These are phyloP conservation scores for Ophiostoma quercus DNA, from an alignment of 2,329 filamentous ascomycete species.

Conservation along the genomic window DNA sequence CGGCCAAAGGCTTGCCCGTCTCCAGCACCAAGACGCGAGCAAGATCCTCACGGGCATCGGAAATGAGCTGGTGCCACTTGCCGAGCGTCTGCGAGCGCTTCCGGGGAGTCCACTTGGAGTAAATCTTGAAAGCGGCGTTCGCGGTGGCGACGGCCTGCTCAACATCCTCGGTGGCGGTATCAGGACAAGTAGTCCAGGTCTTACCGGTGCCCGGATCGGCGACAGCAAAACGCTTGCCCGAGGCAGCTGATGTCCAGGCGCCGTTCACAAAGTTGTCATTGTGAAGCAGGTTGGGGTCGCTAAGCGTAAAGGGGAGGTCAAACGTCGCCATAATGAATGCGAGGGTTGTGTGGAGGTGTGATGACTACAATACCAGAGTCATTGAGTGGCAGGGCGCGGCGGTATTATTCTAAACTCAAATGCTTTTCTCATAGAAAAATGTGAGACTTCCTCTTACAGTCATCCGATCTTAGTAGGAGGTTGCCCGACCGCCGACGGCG, in stretches of 20 bases:
- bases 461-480: neutral
- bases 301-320: conserved; percentile 39
- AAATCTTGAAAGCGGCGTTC: conserved; percentile 37
- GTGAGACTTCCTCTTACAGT: neutral
- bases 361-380: neutral
- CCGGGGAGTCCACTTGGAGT: conserved; percentile 37
- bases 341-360: neutral
- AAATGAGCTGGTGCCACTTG: conserved; percentile 37
- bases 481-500: neutral
- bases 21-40: conserved; percentile 42
- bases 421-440: neutral
- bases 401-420: neutral
- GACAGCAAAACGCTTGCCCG: conserved; percentile 47
- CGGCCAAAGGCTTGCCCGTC: conserved; percentile 53
- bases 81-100: conserved; percentile 36
- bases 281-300: conserved; percentile 44
- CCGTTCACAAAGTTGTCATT: conserved; percentile 48
- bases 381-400: neutral
- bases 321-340: neutral
- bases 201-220: conserved; percentile 49
- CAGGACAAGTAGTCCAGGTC: conserved; percentile 47
- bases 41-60: conserved; percentile 36
- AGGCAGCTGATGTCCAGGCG: conserved; percentile 42
- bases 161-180: conserved; percentile 41
- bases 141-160: conserved; percentile 37